Percentiles rank a stretch among this genome's conserved stretches.
These are phyloP conservation scores for Xylaria sp. DNA, from an alignment of 2,329 filamentous ascomycete species.

Conservation along the genomic window DNA sequence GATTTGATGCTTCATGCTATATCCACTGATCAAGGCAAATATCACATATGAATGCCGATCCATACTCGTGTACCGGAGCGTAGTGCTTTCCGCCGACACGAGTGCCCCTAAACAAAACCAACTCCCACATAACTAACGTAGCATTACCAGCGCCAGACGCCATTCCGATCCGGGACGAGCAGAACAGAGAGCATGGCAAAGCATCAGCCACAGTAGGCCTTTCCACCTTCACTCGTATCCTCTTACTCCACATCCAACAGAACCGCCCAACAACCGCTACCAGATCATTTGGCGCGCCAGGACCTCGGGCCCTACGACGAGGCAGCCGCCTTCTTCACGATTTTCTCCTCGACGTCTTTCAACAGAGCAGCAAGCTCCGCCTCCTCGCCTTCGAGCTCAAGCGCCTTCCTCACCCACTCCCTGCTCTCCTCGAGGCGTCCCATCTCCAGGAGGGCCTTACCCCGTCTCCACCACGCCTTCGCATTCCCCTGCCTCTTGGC, in stretches of 20 bases:
- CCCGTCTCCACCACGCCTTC: constrained; percentile 94
- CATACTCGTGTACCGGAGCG: background rate
- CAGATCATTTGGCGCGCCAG: no score
- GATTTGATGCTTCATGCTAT: background rate
- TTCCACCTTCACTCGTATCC: background rate
- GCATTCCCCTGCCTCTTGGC: constrained; percentile 86
- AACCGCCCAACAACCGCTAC: no score
- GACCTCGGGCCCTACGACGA: background rate
- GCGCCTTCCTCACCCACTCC: constrained; percentile 77
- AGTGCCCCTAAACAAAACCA: background rate
- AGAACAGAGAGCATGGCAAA: background rate
- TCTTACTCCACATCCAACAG: no score
- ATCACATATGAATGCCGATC: background rate
- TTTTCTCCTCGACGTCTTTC: constrained; percentile 67
- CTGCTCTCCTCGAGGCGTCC: constrained; percentile 82
- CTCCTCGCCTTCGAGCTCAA: constrained; percentile 85
- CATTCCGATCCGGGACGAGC: background rate
- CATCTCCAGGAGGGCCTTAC: constrained; percentile 91
- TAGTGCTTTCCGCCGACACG: background rate
- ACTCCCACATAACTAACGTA: background rate
- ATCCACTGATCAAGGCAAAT: no score
- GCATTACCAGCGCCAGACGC: constrained; percentile 7
- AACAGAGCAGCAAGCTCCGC: constrained; percentile 70
- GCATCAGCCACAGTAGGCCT: background rate
- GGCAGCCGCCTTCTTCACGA: constrained; percentile 19